Conservation (phyloP, 2,329 filamentous ascomycete species). For the Nemania bipapillata region DNA sequence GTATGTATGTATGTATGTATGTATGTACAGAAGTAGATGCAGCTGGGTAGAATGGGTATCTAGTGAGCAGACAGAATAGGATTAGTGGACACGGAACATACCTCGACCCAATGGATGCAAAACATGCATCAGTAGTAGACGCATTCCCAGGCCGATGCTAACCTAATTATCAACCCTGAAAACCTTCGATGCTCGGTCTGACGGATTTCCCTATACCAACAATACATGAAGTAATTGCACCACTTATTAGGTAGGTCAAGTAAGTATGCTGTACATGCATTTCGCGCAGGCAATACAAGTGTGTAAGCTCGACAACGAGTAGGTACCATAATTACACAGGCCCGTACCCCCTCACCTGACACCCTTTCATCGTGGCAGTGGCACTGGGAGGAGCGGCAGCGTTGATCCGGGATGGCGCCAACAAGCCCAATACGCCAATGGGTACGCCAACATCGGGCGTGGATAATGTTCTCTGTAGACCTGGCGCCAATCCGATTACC, state of each 20-base stretch:
- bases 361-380: constrained; percentile 23
- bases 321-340: background rate
- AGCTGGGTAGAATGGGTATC: too few relatives aligned
- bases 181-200: background rate
- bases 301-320: constrained; percentile 4
- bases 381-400: constrained; percentile 23
- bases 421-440: constrained; percentile 16
- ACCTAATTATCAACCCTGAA: background rate
- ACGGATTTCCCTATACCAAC: background rate
- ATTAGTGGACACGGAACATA: constrained; percentile 16
- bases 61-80: background rate
- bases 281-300: background rate
- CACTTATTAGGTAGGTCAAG: background rate
- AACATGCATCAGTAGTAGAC: constrained; percentile 32
- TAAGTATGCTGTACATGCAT: background rate
- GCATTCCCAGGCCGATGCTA: constrained; percentile 16
- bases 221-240: background rate
- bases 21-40: too few relatives aligned
- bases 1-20: too few relatives aligned
- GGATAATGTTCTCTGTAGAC: constrained; percentile 16
- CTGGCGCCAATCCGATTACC: constrained; percentile 27
- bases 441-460: constrained; percentile 6
- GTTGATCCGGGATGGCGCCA: constrained; percentile 32
- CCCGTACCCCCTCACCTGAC: constrained; percentile 20
- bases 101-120: constrained; percentile 30